Evolutionary conservation across 148 eudicot genomes (phyloP).

Genomic region (Euryodendron excelsum): DNA sequence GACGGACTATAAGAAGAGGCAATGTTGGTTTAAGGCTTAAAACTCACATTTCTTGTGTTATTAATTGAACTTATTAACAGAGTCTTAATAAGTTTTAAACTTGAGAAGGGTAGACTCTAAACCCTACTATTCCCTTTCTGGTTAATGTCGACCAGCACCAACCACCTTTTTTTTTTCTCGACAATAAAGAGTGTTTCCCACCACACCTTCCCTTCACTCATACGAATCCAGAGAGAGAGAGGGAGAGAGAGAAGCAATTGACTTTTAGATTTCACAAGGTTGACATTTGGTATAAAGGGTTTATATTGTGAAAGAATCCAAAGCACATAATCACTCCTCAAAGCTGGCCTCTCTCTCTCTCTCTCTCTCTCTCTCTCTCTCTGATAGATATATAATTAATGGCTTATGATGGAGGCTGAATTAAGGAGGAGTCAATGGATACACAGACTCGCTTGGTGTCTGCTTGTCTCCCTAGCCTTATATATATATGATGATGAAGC

Average conservation of each 20-base stretch:
- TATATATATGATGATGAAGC: neutral
- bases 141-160: constrained; percentile 9
- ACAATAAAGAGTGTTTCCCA: constrained; percentile 34
- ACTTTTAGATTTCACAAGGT: constrained; percentile 28
- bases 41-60: too few relatives aligned
- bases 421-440: constrained; percentile 15
- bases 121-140: constrained; percentile 6
- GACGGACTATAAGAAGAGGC: too few relatives aligned
- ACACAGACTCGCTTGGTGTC: constrained; percentile 18
- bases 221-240: constrained; percentile 19
- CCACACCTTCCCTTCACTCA: constrained; percentile 29
- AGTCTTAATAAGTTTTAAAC: neutral
- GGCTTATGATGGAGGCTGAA: constrained; percentile 11
- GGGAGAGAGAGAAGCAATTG: constrained; percentile 20
- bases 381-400: constrained; percentile 3
- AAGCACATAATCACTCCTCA: constrained; percentile 24
- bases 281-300: constrained; percentile 37
- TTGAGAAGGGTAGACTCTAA: neutral
- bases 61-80: too few relatives aligned
- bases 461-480: constrained; percentile 31
- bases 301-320: constrained; percentile 30
- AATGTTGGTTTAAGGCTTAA: neutral
- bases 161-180: constrained; percentile 4
- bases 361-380: neutral
- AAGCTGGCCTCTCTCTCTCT: neutral